Percentiles rank a stretch among this genome's conserved stretches.
These are phyloP conservation scores for Begonia masoniana DNA, from an alignment of 306 rosid genomes.

Conservation along the genomic window DNA sequence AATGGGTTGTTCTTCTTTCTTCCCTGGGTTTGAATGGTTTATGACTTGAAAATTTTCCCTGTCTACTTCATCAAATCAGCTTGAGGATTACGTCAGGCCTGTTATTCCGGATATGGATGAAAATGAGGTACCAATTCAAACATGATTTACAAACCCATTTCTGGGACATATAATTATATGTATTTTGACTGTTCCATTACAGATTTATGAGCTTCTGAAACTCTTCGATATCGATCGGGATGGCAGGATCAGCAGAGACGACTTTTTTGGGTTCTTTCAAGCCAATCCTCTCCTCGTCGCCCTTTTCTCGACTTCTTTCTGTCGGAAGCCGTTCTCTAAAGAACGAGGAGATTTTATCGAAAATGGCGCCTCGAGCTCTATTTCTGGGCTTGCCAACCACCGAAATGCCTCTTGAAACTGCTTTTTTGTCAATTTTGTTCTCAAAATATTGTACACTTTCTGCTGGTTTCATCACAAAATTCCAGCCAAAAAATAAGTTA, in stretches of 20 bases:
- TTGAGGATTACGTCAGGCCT: conserved; percentile 33
- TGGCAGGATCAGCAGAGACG: conserved; percentile 54
- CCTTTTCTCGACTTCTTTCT: conserved; percentile 41
- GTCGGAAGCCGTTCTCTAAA: no score
- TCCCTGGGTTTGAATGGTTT: conserved; percentile 7
- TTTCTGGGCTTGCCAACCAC: no score
- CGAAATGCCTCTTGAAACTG: background rate
- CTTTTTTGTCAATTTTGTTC: background rate
- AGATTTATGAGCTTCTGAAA: conserved; percentile 49
- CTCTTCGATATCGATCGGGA: conserved; percentile 46
- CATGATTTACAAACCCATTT: background rate
- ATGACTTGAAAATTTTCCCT: conserved; percentile 15
- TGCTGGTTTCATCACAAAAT: no score
- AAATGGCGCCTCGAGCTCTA: background rate
- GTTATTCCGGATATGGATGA: conserved; percentile 38
- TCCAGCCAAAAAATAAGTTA: background rate
- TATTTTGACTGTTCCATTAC: conserved; percentile 14
- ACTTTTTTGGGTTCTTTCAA: conserved; percentile 42
- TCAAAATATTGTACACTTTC: background rate
- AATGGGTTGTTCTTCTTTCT: conserved; percentile 7
- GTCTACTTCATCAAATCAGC: conserved; percentile 28
- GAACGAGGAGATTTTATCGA: conserved; percentile 31
- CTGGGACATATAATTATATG: background rate
- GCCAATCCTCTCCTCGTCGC: conserved; percentile 71
- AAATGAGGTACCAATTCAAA: conserved; percentile 39